phyloP scores from a whole-genome alignment of 495 filamentous ascomycete genomes.

The Rostrohypoxylon terebratum region DNA sequence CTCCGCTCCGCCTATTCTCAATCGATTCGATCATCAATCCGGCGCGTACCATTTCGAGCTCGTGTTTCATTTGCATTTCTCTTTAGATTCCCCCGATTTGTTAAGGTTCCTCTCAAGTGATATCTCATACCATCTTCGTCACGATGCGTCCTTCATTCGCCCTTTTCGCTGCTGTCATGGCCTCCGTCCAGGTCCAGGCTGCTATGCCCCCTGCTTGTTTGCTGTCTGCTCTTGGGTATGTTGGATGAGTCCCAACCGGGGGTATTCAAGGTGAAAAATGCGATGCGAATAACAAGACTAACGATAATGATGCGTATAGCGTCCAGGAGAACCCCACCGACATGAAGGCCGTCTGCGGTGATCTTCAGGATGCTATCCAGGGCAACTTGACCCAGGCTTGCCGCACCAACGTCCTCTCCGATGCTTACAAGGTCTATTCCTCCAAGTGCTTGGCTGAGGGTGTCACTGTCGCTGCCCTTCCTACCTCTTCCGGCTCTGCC shows the following conservation, averaged over 20 bases:
- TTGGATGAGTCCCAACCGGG: constrained; percentile 4
- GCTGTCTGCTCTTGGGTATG: constrained; percentile 52
- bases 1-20: constrained; percentile 7
- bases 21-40: constrained; percentile 33
- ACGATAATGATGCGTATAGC: constrained; percentile 28
- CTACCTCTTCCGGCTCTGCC: constrained; percentile 37
- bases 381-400: constrained; percentile 52
- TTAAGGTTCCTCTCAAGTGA: constrained; percentile 30
- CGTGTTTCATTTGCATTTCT: constrained; percentile 33
- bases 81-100: constrained; percentile 22
- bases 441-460: constrained; percentile 50
- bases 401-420: constrained; percentile 39
- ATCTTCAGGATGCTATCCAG: constrained; percentile 40
- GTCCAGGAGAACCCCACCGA: constrained; percentile 51
- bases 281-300: not conserved
- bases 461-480: constrained; percentile 47
- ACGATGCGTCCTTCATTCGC: constrained; percentile 51
- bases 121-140: constrained; percentile 35
- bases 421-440: constrained; percentile 47
- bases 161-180: constrained; percentile 47
- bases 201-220: constrained; percentile 53
- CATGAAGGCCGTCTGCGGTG: constrained; percentile 49
- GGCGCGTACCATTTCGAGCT: constrained; percentile 38
- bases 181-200: constrained; percentile 45
- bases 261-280: not conserved